Conservation (phyloP, 179 eudicot genomes). For the Camellia oleifera region DNA sequence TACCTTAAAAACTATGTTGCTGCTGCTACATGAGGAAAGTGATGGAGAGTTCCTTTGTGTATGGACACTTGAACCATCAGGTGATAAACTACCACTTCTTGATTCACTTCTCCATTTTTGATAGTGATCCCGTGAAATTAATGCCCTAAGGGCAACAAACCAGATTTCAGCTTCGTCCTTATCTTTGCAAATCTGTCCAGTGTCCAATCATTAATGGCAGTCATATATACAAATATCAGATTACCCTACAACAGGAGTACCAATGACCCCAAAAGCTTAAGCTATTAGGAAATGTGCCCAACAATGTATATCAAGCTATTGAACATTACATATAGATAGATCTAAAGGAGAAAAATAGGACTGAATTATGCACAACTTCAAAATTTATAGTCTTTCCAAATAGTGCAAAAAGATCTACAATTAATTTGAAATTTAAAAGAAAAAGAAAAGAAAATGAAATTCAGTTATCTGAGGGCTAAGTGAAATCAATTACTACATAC, state of each 20-base stretch:
- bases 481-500: not conserved
- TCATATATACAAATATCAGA: not conserved
- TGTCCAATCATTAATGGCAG: constrained; percentile 14
- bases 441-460: not conserved
- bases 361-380: not conserved
- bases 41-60: constrained; percentile 42
- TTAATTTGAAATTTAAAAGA: not conserved
- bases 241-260: not conserved
- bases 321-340: not conserved
- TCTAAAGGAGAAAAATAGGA: not conserved
- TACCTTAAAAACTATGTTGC: constrained; percentile 21
- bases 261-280: not conserved
- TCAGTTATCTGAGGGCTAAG: not conserved
- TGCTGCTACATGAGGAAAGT: constrained; percentile 42
- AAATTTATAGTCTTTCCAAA: not conserved
- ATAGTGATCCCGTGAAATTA: constrained; percentile 52
- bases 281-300: not conserved
- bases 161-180: constrained; percentile 93
- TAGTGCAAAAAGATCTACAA: not conserved
- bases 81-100: constrained; percentile 44
- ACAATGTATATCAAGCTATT: not conserved
- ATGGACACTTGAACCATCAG: constrained; percentile 38
- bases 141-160: constrained; percentile 73
- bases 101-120: constrained; percentile 47
- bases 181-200: constrained; percentile 83